Percentiles rank a stretch among this genome's conserved stretches.
phyloP scores from a whole-genome alignment of 2,329 filamentous ascomycete species.

The Ceratocystis papillata region DNA sequence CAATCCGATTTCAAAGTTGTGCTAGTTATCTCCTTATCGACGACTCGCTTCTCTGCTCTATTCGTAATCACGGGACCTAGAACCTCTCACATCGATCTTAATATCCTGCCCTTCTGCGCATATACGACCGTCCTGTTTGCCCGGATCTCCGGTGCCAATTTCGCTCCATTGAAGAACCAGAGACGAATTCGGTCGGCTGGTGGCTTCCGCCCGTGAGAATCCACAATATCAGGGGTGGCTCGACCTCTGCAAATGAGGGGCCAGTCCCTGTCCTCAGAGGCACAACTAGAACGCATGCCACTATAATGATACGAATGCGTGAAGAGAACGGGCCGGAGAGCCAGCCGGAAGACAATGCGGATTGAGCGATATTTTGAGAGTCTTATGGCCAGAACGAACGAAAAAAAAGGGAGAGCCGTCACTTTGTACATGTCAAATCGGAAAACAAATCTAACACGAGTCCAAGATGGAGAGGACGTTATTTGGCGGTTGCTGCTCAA shows the following conservation, averaged over 20 bases:
- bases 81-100: too few species aligned
- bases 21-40: neutral
- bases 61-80: neutral
- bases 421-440: neutral
- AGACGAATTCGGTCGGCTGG: neutral
- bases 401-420: neutral
- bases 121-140: neutral
- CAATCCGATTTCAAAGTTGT: too few species aligned
- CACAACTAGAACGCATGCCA: neutral
- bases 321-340: neutral
- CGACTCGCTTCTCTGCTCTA: neutral
- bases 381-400: neutral
- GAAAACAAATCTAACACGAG: neutral
- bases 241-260: neutral
- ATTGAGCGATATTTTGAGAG: slow-evolving; percentile 4
- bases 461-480: slow-evolving; percentile 7
- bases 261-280: neutral
- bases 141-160: neutral
- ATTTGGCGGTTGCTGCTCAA: neutral
- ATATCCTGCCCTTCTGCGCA: neutral
- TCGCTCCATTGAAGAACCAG: neutral
- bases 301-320: neutral
- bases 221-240: slow-evolving; percentile 4
- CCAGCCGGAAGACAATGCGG: neutral
- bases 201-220: neutral